Evolutionary conservation across 192 early-diverging fungal species (phyloP), one percentile per base, ranked within the genome.

Genomic region (Dispira parvispora): DNA sequence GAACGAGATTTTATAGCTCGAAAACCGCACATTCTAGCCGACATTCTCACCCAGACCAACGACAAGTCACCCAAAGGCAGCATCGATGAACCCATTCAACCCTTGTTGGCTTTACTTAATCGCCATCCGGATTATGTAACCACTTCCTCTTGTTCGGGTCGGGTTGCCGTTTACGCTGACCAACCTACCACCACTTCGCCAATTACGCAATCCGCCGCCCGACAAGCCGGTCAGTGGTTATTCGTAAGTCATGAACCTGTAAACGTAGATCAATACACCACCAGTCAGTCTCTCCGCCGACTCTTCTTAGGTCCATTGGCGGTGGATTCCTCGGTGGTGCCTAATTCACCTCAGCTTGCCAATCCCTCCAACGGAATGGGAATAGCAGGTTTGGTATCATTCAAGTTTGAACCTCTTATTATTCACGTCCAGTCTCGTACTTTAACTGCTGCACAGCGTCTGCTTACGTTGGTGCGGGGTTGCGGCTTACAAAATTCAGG

Each of bases 1-100:
- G 57, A 60, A 60, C 26, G 27, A 8, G 57, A 60, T 13, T 60
- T 42, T 43, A 43, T 60, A 8, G 57, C 57, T 2, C 57, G 57
- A 11, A 60, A 60, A 43, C 26, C 27, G 1, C 38, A 16, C 27
- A 60, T 60, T 43, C 13, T 60, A 16, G 57, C 57, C 57, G 57
- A 60, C 10, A 11, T 60, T 12, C 38, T 43, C 32, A 43, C 71
- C 26, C 52, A 68, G 62, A 68, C 63, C 10, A 58, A 65, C 5
- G 78, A 80, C 67, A 80, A 76, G 58, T 76, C 74, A 4, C 76
- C 78, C 26, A 80, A 80, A 63, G 78, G 76, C 8, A 72, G 68
- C 52, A 69, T 80, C 38, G 78, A 80, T 62, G 76, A 65, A 43
- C 72, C 78, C 10, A 73, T 80, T 43, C 43, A 75, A 16, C 71